phyloP scores from a whole-genome alignment of 2,329 filamentous ascomycete species.

The Claviceps purpurea region DNA sequence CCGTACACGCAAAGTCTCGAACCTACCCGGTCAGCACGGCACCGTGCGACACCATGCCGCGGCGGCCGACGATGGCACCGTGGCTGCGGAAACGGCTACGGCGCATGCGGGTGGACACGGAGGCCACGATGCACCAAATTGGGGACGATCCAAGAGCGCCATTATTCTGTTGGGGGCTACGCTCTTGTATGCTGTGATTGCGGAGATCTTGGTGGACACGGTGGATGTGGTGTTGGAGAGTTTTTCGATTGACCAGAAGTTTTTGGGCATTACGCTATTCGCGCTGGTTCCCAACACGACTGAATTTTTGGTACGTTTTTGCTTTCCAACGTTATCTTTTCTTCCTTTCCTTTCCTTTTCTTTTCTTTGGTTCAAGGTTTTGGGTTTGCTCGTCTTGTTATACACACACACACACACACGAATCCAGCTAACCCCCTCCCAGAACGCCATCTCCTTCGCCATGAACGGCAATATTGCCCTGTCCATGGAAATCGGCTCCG shows the following conservation, averaged over 20 bases:
- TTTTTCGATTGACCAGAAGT: slow-evolving; percentile 90
- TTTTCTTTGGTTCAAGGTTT: neutral
- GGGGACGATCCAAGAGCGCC: slow-evolving; percentile 83
- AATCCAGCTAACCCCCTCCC: neutral
- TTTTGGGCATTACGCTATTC: slow-evolving; percentile 91
- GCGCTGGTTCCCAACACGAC: slow-evolving; percentile 96
- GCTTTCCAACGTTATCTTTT: neutral
- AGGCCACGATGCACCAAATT: slow-evolving; percentile 96
- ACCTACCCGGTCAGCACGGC: slow-evolving; percentile 14
- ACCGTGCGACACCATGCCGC: slow-evolving; percentile 14
- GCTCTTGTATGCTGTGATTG: slow-evolving; percentile 87
- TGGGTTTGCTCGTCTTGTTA: no score
- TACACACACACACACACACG: no score
- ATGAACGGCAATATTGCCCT: slow-evolving; percentile 99
- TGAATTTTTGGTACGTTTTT: slow-evolving; percentile 67
- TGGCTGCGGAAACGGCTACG: slow-evolving; percentile 20
- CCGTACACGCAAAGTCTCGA: slow-evolving; percentile 24
- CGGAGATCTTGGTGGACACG: slow-evolving; percentile 91
- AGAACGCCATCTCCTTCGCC: slow-evolving; percentile 97
- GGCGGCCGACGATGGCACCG: slow-evolving; percentile 20
- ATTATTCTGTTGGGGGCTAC: slow-evolving; percentile 83
- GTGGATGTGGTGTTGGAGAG: slow-evolving; percentile 92
- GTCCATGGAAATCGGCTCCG: slow-evolving; percentile 97
- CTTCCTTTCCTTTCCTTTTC: neutral
- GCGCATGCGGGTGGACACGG: slow-evolving; percentile 34